Base-by-base conservation (phyloP, 2,329 filamentous ascomycete species). In the Cladosporium sp. region DNA sequence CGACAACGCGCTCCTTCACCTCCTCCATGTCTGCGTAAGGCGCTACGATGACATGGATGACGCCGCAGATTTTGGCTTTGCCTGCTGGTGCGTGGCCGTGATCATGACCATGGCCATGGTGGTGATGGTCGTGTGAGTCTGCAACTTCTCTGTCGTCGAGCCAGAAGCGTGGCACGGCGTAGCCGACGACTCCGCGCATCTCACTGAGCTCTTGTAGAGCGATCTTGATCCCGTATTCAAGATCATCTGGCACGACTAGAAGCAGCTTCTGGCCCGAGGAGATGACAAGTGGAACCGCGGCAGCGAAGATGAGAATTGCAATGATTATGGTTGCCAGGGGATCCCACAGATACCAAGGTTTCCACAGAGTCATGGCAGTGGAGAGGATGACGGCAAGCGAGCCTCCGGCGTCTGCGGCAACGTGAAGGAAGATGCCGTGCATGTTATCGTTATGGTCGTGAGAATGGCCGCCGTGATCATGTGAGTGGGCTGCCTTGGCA, bases 371-470 rank as follows among this genome's bases (percentile, higher is more conserved):
- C 20, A 97, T 79, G 0, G 90, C 77, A 0, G 94, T 99, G 7
- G 91, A 97, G 34, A 91, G 84, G 61, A 99, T 96, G 48, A 99
- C 94, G 1, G 94, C 94, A 1, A 92, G 89, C 56, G 92, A 97
- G 24, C 94, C 94, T 28, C 97, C 85, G 0, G 94, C 96, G 71
- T 99, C 94, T 5, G 94, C 94, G 25, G 97, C 80, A 51, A 99
- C 90, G 69, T 99, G 94, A 19, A 99, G 79, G 73, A 96, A 99
- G 64, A 99, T 97, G 12, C 94, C 94, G 66, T 94, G 84, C 92
- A 99, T 97, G 70, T 99, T 99, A 67, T 99, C 94, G 71, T 96
- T 96, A 61, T 91, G 88, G 64, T 85, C 80, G 19, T 60, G 40
- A 39, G 60, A 52, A 63, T 66, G 58, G 25, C 59, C 62, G 49